Base-by-base conservation (phyloP, 306 rosid genomes). In the Prunus salicina region DNA sequence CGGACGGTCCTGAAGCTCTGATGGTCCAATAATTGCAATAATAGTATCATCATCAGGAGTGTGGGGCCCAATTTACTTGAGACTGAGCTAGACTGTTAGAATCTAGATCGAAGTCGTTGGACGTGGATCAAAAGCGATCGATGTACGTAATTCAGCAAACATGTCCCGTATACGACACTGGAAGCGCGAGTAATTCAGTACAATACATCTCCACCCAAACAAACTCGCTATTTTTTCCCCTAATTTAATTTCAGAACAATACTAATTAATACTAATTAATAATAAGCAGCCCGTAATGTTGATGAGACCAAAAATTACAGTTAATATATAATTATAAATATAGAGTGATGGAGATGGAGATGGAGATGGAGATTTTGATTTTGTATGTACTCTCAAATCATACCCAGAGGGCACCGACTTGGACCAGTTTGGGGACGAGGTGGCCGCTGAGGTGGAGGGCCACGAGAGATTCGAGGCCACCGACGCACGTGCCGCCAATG, bases 391-490 rank as follows among this genome's bases (percentile, higher is more conserved):
- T 30, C 45, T 10, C 15, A 20, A 63, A 20, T 87, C 78, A 85
- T 90, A 83, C 88, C 86, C 85, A 89, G 51, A 96, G 98, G 69
- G 89, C 99, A 46, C 99, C 99, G 58, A 96, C 91, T 83, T 96
- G 81, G 64, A 87, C 88, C 52, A 96, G 99, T 79, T 76, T 92
- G n/a, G 98, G 92, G 73, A 89, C 91, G 24, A 96, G 97, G 80
- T 89, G 93, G 81, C 99, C 97, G 52, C 93, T 86, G 78, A 96
- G 89, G 83, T 93, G 99, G 87, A 96, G 99, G 11, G 97, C 98
- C 8, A 96, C 96, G 63, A 96, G 99, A 13, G 98, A 91, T 55
- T 96, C 99, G 20, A 89, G 80, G 27, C 99, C 97, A 12, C 99
- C 99, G 76, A 96, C 41, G 79, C 78, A 86, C 3, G 83, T 1